Percentiles rank a stretch among this genome's conserved stretches.
phyloP scores from a whole-genome alignment of 768 basidiomycete genomes.

The Mycena galericulata region DNA sequence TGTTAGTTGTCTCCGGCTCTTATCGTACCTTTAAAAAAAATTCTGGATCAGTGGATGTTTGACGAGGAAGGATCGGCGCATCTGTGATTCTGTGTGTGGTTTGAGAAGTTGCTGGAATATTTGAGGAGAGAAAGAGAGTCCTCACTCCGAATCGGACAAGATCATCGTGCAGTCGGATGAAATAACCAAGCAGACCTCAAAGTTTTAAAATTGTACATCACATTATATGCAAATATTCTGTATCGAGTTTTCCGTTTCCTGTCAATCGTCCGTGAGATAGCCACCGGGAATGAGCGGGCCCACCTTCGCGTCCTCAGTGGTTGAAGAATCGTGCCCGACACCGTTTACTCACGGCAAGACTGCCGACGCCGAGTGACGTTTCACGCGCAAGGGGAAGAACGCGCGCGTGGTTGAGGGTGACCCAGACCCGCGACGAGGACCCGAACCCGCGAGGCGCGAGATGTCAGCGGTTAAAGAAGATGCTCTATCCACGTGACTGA shows the following conservation, averaged over 20 bases:
- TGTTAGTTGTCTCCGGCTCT: too few relatives aligned
- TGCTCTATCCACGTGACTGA: too few relatives aligned
- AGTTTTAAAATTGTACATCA: not conserved
- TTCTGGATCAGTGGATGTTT: too few relatives aligned
- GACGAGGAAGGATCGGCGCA: too few relatives aligned
- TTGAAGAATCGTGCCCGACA: conserved; percentile 31
- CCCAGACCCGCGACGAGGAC: conserved; percentile 5
- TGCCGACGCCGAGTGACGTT: conserved; percentile 23
- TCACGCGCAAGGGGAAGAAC: conserved; percentile 28
- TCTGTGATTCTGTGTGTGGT: too few relatives aligned
- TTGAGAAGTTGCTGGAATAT: too few relatives aligned
- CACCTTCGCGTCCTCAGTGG: conserved; percentile 1
- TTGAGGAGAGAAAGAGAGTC: too few relatives aligned
- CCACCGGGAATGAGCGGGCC: conserved; percentile 29
- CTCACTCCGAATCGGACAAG: too few relatives aligned
- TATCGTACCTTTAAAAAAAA: too few relatives aligned
- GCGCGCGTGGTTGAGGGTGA: conserved; percentile 9
- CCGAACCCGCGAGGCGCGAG: conserved; percentile 17
- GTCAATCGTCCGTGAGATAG: conserved; percentile 27
- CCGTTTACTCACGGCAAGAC: conserved; percentile 31
- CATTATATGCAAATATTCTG: not conserved
- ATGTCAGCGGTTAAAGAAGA: too few relatives aligned
- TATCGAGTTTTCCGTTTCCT: too few relatives aligned
- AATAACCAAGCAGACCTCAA: not conserved
- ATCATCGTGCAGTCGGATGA: too few relatives aligned